A percentile compares a stretch with the other conserved stretches of the same genome.
Conservation (phyloP, 306 rosid genomes). For the Malus domestica region ASM211411v1 NC_041790.1:13963001-13963500, state of each 20-base stretch:
- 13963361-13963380: background rate
- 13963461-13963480: too few relatives aligned
- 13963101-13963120: slow-evolving; percentile 41
- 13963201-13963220: background rate
- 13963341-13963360: background rate
- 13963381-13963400: too few relatives aligned
- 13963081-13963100: slow-evolving; percentile 21
- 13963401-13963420: too few relatives aligned
- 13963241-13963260: slow-evolving; percentile 28
- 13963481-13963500: too few relatives aligned
- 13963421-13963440: too few relatives aligned
- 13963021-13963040: background rate
- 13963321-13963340: background rate
- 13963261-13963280: slow-evolving; percentile 84
- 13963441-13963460: too few relatives aligned
- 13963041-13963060: slow-evolving; percentile 36
- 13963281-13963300: slow-evolving; percentile 21
- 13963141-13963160: slow-evolving; percentile 15
- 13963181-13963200: slow-evolving; percentile 56
- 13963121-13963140: slow-evolving; percentile 9
- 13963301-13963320: slow-evolving; percentile 9
- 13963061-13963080: slow-evolving; percentile 31
- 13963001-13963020: slow-evolving; percentile 16
- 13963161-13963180: background rate
- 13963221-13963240: slow-evolving; percentile 1